These are phyloP conservation scores for Podaxis sp. DNA, from an alignment of 768 basidiomycete species.

Conservation along the genomic window DNA sequence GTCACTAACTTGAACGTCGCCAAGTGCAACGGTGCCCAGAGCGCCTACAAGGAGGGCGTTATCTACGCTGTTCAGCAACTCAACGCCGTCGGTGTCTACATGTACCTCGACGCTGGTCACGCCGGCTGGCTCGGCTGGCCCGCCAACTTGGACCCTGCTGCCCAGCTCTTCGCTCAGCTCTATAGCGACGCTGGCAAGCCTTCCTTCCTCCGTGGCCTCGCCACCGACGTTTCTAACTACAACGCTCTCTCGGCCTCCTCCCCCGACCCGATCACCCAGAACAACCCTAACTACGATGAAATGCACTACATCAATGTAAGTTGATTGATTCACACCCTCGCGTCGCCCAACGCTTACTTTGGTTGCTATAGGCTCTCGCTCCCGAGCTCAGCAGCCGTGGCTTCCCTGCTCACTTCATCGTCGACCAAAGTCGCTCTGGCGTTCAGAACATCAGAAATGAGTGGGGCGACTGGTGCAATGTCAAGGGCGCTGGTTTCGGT, in stretches of 20 bases:
- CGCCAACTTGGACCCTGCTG: constrained; percentile 59
- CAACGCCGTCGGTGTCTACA: constrained; percentile 52
- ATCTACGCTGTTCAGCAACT: constrained; percentile 58
- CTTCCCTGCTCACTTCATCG: constrained; percentile 62
- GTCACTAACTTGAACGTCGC: constrained; percentile 63
- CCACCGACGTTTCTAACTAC: constrained; percentile 55
- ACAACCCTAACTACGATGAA: constrained; percentile 62
- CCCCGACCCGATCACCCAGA: constrained; percentile 62
- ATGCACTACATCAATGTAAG: constrained; percentile 53
- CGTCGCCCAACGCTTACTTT: background rate
- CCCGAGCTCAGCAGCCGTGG: constrained; percentile 41
- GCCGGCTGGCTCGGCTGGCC: constrained; percentile 71
- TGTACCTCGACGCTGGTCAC: constrained; percentile 63
- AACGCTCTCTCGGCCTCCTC: constrained; percentile 42
- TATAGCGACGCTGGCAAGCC: constrained; percentile 52
- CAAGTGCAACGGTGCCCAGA: constrained; percentile 53
- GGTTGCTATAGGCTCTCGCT: constrained; percentile 39
- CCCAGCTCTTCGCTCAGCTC: constrained; percentile 49
- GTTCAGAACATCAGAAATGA: constrained; percentile 55
- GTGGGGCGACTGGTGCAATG: constrained; percentile 74
- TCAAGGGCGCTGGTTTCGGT: constrained; percentile 63
- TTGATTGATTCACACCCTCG: background rate
- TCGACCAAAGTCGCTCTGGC: constrained; percentile 66
- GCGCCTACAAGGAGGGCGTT: constrained; percentile 50
- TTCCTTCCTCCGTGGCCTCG: constrained; percentile 58